phyloP scores from a whole-genome alignment of 176 grass and related monocot species.

The Juncus effusus region DNA sequence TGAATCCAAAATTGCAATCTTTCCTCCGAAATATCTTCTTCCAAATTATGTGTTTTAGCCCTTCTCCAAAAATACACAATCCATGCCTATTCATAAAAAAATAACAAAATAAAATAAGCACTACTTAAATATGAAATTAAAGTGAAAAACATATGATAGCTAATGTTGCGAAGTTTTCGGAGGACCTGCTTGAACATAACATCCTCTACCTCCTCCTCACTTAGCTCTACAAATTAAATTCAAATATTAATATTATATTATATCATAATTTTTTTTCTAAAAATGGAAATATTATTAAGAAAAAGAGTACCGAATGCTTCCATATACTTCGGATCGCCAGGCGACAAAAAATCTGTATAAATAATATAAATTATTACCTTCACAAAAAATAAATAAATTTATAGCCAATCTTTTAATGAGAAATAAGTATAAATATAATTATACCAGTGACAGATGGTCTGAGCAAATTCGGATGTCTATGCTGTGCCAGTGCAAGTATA shows the following conservation, averaged over 20 bases:
- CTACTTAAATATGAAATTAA: not conserved
- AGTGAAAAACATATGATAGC: not conserved
- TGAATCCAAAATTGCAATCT: conserved; percentile 69
- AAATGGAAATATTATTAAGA: conserved; percentile 28
- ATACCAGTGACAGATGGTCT: conserved; percentile 49
- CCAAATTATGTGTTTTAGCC: conserved; percentile 63
- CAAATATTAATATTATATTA: not conserved
- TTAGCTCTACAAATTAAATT: conserved; percentile 65
- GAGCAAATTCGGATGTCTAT: conserved; percentile 52
- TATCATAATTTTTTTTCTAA: not conserved
- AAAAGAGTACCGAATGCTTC: conserved; percentile 76
- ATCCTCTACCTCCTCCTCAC: conserved; percentile 83
- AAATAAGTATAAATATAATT: conserved; percentile 12
- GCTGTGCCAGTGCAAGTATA: conserved; percentile 63
- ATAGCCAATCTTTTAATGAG: conserved; percentile 9
- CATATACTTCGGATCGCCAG: conserved; percentile 65
- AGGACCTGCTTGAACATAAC: conserved; percentile 87
- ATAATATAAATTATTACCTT: not conserved
- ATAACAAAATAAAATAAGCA: conserved; percentile 4
- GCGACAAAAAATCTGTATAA: conserved; percentile 63
- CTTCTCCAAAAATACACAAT: conserved; percentile 87
- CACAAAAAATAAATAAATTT: conserved; percentile 14
- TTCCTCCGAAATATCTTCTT: conserved; percentile 90
- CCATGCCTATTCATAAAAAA: conserved; percentile 49
- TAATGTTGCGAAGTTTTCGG: not conserved